phyloP scores from a whole-genome alignment of 2,329 filamentous ascomycete species.

The Trichoderma koningiopsis region DNA sequence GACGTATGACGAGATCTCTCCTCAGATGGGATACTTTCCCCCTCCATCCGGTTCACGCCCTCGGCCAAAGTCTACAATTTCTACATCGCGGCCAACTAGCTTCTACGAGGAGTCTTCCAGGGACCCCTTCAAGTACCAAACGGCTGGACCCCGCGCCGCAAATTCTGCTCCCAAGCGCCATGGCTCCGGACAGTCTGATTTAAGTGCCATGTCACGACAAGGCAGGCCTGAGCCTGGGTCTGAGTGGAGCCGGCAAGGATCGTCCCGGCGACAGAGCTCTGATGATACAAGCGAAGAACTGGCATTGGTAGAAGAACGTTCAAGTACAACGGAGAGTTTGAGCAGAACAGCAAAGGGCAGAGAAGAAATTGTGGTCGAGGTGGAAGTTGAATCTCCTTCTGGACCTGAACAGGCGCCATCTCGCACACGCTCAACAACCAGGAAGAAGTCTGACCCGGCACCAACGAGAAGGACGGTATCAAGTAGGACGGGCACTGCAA shows the following conservation, averaged over 20 bases:
- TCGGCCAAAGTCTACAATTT: slow-evolving; percentile 47
- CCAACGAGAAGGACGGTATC: slow-evolving; percentile 44
- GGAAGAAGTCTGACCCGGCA: slow-evolving; percentile 46
- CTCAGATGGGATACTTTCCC: slow-evolving; percentile 56
- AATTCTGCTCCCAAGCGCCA: slow-evolving; percentile 43
- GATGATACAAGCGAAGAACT: slow-evolving; percentile 41
- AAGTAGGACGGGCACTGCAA: slow-evolving; percentile 3
- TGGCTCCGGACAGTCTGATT: slow-evolving; percentile 40
- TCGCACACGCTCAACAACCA: slow-evolving; percentile 15
- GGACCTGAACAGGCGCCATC: slow-evolving; percentile 2
- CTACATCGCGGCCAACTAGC: slow-evolving; percentile 43
- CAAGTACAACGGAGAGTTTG: slow-evolving; percentile 29
- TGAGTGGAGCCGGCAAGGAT: slow-evolving; percentile 39
- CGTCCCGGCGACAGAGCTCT: slow-evolving; percentile 36
- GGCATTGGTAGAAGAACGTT: slow-evolving; percentile 23
- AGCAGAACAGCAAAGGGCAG: slow-evolving; percentile 36
- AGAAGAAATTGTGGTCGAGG: slow-evolving; percentile 46
- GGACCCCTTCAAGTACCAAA: slow-evolving; percentile 59
- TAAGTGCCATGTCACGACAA: slow-evolving; percentile 33
- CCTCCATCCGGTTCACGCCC: slow-evolving; percentile 47
- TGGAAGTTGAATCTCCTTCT: slow-evolving; percentile 36
- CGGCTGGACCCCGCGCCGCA: slow-evolving; percentile 45
- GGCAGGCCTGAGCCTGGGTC: slow-evolving; percentile 35
- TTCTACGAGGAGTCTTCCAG: slow-evolving; percentile 37
- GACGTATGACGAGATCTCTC: slow-evolving; percentile 41